Evolutionary conservation across 495 filamentous ascomycete genomes (phyloP).

Genomic region (Talaromyces adpressus): DNA sequence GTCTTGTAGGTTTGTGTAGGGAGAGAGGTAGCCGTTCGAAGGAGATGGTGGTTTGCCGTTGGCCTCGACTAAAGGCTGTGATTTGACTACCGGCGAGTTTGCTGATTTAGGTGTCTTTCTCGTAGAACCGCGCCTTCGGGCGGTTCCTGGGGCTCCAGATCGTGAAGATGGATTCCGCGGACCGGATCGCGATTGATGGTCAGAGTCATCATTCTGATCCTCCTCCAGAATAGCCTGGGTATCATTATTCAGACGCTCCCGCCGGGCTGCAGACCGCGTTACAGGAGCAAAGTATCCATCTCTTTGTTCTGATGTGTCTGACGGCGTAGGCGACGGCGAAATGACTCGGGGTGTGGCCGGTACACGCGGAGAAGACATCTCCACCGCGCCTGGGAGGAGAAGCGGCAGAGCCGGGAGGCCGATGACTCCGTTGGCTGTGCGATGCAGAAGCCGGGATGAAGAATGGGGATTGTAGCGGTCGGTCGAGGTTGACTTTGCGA

Average conservation of each 20-base stretch:
- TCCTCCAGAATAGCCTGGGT: slow-evolving; percentile 36
- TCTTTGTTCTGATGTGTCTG: slow-evolving; percentile 41
- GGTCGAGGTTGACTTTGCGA: background rate
- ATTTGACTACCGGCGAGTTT: slow-evolving; percentile 16
- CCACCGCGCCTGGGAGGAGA: slow-evolving; percentile 30
- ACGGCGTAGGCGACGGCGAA: slow-evolving; percentile 61
- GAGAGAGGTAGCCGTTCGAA: slow-evolving; percentile 67
- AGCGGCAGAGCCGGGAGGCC: slow-evolving; percentile 36
- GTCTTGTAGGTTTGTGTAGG: slow-evolving; percentile 47
- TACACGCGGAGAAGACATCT: slow-evolving; percentile 43
- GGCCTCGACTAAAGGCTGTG: slow-evolving; percentile 20
- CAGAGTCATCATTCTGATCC: slow-evolving; percentile 26
- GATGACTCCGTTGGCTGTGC: slow-evolving; percentile 46
- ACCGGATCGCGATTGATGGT: slow-evolving; percentile 32
- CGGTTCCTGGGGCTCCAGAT: slow-evolving; percentile 9
- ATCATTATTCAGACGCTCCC: slow-evolving; percentile 32
- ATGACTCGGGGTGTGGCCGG: slow-evolving; percentile 65
- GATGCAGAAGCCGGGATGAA: slow-evolving; percentile 18
- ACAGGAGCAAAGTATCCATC: slow-evolving; percentile 55
- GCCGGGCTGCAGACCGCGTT: slow-evolving; percentile 57
- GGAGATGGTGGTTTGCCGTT: slow-evolving; percentile 30
- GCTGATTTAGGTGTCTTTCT: slow-evolving; percentile 35
- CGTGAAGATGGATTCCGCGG: slow-evolving; percentile 18
- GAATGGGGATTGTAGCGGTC: background rate
- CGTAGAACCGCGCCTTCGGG: slow-evolving; percentile 39